phyloP scores from a whole-genome alignment of 371 early-diverging fungal genomes.

The Haplosporangium sp. region DNA sequence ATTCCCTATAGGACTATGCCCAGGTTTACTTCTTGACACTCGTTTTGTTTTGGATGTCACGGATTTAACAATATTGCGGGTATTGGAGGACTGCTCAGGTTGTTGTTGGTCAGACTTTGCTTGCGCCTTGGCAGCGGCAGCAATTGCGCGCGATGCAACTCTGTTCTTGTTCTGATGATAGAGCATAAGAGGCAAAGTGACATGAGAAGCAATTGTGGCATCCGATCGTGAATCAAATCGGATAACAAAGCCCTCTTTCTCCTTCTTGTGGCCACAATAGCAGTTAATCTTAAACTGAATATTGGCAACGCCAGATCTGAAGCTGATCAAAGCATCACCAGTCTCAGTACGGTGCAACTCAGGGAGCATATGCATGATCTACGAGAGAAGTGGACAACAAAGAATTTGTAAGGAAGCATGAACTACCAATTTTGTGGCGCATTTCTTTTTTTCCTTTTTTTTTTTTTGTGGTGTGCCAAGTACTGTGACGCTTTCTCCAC shows the following conservation, averaged over 20 bases:
- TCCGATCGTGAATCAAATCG: conserved; percentile 31
- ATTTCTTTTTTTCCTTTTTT: too few relatives aligned
- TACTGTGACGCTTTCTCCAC: too few relatives aligned
- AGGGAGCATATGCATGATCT: conserved; percentile 44
- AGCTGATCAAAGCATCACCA: conserved; percentile 36
- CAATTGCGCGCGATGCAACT: conserved; percentile 8
- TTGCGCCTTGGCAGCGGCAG: conserved; percentile 27
- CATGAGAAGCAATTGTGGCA: conserved; percentile 20
- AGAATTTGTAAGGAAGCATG: not conserved
- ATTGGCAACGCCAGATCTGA: conserved; percentile 38
- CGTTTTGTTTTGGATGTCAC: conserved; percentile 19
- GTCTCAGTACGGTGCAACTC: conserved; percentile 35
- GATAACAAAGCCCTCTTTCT: conserved; percentile 42
- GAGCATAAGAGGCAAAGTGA: not conserved
- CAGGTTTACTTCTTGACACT: conserved; percentile 6
- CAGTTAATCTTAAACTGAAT: conserved; percentile 48
- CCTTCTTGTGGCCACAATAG: conserved; percentile 46
- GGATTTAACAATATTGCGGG: conserved; percentile 28
- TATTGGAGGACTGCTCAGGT: conserved; percentile 9
- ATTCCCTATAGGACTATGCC: not conserved
- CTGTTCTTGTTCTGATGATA: conserved; percentile 39
- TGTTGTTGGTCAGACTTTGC: conserved; percentile 23
- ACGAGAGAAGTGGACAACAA: not conserved
- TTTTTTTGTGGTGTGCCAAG: too few relatives aligned
- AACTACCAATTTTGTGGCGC: too few relatives aligned